These are phyloP conservation scores for Leccinum subtestaceum DNA, from an alignment of 768 basidiomycete species.

Conservation along the genomic window DNA sequence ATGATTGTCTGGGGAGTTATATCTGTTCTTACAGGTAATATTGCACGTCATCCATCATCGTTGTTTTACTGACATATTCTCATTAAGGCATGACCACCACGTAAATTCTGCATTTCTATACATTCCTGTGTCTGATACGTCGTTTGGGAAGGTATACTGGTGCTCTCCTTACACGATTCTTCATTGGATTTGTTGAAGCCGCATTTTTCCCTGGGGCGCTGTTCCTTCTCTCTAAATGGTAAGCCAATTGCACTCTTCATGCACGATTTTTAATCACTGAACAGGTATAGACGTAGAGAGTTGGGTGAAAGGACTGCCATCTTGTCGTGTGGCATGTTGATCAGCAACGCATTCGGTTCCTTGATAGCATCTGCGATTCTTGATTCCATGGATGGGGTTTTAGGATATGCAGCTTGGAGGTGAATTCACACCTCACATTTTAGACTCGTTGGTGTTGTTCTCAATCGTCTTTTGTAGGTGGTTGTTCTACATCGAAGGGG, in stretches of 20 bases:
- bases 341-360: conserved; percentile 81
- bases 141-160: conserved; percentile 52
- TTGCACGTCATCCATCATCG: not conserved
- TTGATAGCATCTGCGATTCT: conserved; percentile 77
- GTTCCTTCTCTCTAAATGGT: conserved; percentile 32
- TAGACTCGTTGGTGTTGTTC: not conserved
- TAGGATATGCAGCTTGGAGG: conserved; percentile 74
- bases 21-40: conserved; percentile 51
- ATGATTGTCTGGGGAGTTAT: conserved; percentile 73
- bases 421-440: conserved; percentile 28
- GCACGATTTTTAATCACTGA: conserved; percentile 44
- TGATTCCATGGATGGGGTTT: conserved; percentile 62
- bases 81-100: conserved; percentile 41
- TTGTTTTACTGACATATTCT: not conserved
- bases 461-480: conserved; percentile 42
- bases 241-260: conserved; percentile 18
- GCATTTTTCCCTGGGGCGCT: conserved; percentile 71
- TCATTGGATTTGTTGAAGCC: conserved; percentile 73
- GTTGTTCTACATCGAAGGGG: conserved; percentile 71
- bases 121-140: not conserved
- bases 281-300: conserved; percentile 68
- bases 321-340: conserved; percentile 68
- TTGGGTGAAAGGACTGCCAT: conserved; percentile 67
- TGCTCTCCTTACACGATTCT: conserved; percentile 66
- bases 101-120: conserved; percentile 15